Percentiles rank a stretch among this genome's conserved stretches.
These are phyloP conservation scores for Panaeolus papilionaceus DNA, from an alignment of 768 basidiomycete genomes.

Conservation along the genomic window DNA sequence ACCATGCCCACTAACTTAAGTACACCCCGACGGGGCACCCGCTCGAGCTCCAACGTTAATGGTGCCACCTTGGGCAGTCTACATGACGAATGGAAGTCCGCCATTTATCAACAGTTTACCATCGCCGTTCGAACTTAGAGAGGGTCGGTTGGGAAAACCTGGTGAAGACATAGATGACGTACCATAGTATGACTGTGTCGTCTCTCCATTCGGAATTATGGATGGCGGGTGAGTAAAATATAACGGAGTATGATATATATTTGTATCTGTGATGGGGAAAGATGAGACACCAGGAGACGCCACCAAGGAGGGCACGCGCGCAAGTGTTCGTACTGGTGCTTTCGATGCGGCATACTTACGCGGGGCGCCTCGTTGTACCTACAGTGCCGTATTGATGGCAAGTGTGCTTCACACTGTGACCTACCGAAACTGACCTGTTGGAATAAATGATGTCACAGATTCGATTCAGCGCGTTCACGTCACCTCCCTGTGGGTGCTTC, in stretches of 20 bases:
- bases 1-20: background rate
- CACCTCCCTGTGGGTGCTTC: slow-evolving; percentile 19
- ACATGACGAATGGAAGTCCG: background rate
- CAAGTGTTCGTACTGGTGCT: no score
- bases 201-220: slow-evolving; percentile 29
- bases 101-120: background rate
- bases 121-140: background rate
- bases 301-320: no score
- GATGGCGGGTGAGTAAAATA: slow-evolving; percentile 27
- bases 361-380: no score
- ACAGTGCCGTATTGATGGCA: no score
- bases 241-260: no score
- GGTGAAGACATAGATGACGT: slow-evolving; percentile 16
- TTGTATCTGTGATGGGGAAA: no score
- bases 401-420: no score
- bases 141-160: background rate
- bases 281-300: no score
- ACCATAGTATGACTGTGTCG: slow-evolving; percentile 28
- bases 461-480: slow-evolving; percentile 25
- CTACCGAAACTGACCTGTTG: no score
- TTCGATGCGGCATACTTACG: no score
- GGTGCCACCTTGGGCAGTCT: background rate
- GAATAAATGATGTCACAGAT: slow-evolving; percentile 16
- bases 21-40: background rate
- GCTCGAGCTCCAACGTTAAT: background rate